phyloP scores from a whole-genome alignment of 2,329 filamentous ascomycete species.

The Scytalidium lignicola region DNA sequence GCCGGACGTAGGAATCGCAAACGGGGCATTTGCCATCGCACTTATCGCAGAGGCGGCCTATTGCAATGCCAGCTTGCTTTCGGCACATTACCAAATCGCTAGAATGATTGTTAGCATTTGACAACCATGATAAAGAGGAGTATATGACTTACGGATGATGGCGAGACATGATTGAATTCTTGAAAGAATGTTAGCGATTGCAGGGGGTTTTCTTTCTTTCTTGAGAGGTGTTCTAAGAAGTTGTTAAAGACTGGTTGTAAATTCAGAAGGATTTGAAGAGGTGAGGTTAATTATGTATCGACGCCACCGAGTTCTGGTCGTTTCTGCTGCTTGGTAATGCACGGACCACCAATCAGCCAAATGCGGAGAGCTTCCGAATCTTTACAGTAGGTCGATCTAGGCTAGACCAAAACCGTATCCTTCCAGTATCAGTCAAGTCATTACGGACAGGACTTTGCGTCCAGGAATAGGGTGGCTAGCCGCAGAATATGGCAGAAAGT shows the following conservation, averaged over 20 bases:
- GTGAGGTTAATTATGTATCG: neutral
- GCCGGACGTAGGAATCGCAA: constrained; percentile 97
- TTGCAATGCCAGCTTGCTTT: constrained; percentile 95
- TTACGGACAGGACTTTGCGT: neutral
- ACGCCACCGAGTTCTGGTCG: constrained; percentile 8
- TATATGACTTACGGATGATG: constrained; percentile 60
- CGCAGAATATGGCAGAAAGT: constrained; percentile 17
- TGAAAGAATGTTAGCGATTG: neutral
- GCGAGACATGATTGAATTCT: constrained; percentile 24
- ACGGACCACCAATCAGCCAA: constrained; percentile 7
- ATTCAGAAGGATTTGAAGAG: neutral
- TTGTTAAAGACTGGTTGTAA: neutral
- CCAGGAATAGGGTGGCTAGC: neutral
- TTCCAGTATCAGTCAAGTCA: neutral
- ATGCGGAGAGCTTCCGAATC: neutral
- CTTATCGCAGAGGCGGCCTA: constrained; percentile 98
- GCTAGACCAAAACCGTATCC: neutral
- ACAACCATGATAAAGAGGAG: neutral
- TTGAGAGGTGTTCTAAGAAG: neutral
- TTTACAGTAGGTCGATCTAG: neutral
- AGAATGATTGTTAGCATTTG: constrained; percentile 13
- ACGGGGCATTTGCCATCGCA: constrained; percentile 99
- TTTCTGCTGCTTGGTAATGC: constrained; percentile 13
- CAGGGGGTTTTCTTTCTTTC: too few relatives aligned
- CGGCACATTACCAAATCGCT: constrained; percentile 99